Evolutionary conservation across 2,329 filamentous ascomycete species (phyloP).

Genomic region (Colletotrichum ledebouriae): DNA sequence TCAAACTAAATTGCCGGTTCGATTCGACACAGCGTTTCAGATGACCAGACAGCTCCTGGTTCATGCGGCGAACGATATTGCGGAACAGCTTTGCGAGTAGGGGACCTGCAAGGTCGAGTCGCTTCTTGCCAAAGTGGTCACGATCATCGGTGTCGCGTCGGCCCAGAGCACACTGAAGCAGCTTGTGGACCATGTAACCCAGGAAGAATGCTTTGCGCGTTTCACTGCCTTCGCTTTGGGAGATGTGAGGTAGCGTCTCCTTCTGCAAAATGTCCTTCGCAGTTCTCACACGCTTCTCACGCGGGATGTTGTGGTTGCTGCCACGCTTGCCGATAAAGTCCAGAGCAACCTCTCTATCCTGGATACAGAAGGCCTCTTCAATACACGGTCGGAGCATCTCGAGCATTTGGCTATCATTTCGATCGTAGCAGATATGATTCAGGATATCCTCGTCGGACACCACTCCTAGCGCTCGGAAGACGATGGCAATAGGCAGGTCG

Average conservation of each 20-base stretch:
- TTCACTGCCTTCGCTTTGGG: conserved; percentile 93
- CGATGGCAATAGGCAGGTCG: conserved; percentile 93
- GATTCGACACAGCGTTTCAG: conserved; percentile 93
- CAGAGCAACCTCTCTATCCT: conserved; percentile 92
- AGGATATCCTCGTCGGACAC: conserved; percentile 98
- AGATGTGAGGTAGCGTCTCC: conserved; percentile 96
- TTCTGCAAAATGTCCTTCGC: conserved; percentile 96
- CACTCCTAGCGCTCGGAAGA: conserved; percentile 94
- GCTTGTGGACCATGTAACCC: conserved; percentile 98
- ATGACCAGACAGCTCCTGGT: conserved; percentile 90
- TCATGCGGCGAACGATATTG: conserved; percentile 89
- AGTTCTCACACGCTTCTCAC: conserved; percentile 91
- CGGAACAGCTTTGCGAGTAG: conserved; percentile 97
- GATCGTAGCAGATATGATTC: conserved; percentile 97
- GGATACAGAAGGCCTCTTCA: conserved; percentile 95
- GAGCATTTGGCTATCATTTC: conserved; percentile 95
- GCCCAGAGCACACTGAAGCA: conserved; percentile 92
- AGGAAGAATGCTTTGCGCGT: conserved; percentile 98
- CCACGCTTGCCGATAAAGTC: conserved; percentile 97
- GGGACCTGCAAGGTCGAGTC: conserved; percentile 93
- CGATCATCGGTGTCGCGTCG: conserved; percentile 95
- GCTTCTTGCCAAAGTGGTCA: conserved; percentile 99
- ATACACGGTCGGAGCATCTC: conserved; percentile 98
- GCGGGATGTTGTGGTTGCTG: conserved; percentile 69
- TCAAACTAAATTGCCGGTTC: conserved; percentile 89